Base-by-base conservation (phyloP, 495 filamentous ascomycete genomes). In the Xylaria castorea region DNA sequence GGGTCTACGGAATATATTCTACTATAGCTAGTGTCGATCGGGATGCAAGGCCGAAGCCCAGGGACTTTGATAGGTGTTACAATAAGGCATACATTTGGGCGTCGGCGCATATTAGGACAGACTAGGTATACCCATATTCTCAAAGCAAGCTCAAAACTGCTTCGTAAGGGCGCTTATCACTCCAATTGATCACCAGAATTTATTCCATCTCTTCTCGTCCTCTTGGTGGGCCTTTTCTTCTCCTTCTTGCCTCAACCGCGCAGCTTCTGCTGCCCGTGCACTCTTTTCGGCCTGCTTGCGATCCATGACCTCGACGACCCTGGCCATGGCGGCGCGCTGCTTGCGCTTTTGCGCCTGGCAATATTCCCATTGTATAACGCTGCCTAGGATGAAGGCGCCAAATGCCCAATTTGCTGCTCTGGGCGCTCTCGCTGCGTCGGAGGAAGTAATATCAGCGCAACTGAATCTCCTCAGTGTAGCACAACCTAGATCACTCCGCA, bases 351-450 rank as follows among this genome's bases (percentile, higher is more conserved):
- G 86, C 70, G 87, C 87, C 75, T 93, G 90, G 82, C 94, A 99
- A 73, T 90, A 93, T 82, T 97, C 93, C 80, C 94, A 93, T 64
- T 90, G 89, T 61, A 84, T 83, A 25, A 92, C 79, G 3, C 92
- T 90, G 16, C 82, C 85, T 55, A 91, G 75, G 14, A 88, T 84
- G 75, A 94, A 96, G 14, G 87, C 82, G n/a, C 90, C 92, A 16
- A 94, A 92, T 1, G 94, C 94, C 92, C 93, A 97, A 78, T 95
- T 95, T 38, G 89, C 91, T 6, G 92, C 91, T 75, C 80, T 86
- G 1, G 83, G 83, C 65, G 90, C 77, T 9, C n/a, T 71, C 61
- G 61, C 78, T 79, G 84, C 75, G 14, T 82, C 88, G 86, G 64
- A 12, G 9, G 61, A 40, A 50, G 64, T 74, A 55, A 76, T 46